A percentile compares a stretch with the other conserved stretches of the same genome.
phyloP scores from a whole-genome alignment of 116 monocot genomes.

The Zostera marina region DNA sequence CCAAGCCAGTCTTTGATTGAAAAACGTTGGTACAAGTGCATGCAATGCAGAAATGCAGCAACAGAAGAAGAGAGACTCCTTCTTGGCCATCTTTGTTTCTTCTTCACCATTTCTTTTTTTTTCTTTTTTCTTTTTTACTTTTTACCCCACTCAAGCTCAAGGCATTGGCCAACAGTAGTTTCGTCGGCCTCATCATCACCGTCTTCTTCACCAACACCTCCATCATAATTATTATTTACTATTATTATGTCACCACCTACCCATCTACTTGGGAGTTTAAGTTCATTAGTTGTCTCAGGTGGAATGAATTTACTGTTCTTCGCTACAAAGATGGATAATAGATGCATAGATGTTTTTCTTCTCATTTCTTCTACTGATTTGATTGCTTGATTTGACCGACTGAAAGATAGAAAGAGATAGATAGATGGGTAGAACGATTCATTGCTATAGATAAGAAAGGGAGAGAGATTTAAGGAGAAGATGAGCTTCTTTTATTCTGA shows the following conservation, averaged over 20 bases:
- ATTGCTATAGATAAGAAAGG: not conserved
- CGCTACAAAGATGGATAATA: not conserved
- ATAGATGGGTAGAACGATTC: not conserved
- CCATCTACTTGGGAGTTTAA: not conserved
- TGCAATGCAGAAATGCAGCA: too few relatives aligned
- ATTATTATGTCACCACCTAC: not conserved
- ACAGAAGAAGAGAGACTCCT: too few relatives aligned
- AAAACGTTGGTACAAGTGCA: too few relatives aligned
- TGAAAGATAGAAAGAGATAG: conserved; percentile 9
- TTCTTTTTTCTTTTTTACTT: not conserved
- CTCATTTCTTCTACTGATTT: too few relatives aligned
- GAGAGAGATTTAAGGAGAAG: not conserved
- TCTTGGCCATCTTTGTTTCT: too few relatives aligned
- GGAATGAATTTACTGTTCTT: conserved; percentile 12
- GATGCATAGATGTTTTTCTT: conserved; percentile 1
- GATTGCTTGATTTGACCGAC: not conserved
- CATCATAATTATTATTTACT: not conserved
- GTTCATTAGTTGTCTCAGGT: not conserved
- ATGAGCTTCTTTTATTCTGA: not conserved
- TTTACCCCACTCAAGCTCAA: not conserved
- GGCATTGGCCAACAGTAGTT: not conserved
- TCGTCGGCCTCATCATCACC: conserved; percentile 15
- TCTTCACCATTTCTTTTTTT: not conserved
- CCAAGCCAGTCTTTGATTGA: too few relatives aligned
- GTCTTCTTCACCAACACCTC: not conserved